These are phyloP conservation scores for Ophiocordyceps camponoti-floridani DNA, from an alignment of 2,329 filamentous ascomycete genomes.

Conservation along the genomic window DNA sequence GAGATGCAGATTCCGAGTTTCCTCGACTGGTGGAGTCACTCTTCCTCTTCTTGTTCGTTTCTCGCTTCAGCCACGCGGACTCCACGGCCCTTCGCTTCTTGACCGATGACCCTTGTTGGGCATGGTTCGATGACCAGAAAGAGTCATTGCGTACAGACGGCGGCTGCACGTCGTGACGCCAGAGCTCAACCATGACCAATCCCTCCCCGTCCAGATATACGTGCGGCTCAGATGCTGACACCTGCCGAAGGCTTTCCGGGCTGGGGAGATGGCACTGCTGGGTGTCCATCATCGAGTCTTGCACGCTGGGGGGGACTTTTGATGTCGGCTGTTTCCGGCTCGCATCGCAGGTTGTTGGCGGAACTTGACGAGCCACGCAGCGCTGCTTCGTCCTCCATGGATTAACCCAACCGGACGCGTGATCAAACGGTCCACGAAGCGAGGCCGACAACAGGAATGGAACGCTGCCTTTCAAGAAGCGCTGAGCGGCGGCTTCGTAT, in stretches of 20 bases:
- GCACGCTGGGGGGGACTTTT: slow-evolving; percentile 2
- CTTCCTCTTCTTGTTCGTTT: slow-evolving; percentile 11
- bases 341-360: neutral
- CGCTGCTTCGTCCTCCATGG: slow-evolving; percentile 11
- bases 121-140: slow-evolving; percentile 6
- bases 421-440: slow-evolving; percentile 43
- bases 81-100: slow-evolving; percentile 9
- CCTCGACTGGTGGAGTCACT: slow-evolving; percentile 3
- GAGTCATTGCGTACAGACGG: slow-evolving; percentile 2
- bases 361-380: neutral
- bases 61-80: slow-evolving; percentile 15
- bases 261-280: slow-evolving; percentile 23
- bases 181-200: slow-evolving; percentile 13
- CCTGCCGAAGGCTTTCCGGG: slow-evolving; percentile 20
- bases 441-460: slow-evolving; percentile 41
- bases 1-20: neutral
- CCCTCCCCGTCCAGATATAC: slow-evolving; percentile 14
- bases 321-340: neutral
- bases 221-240: slow-evolving; percentile 9
- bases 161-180: slow-evolving; percentile 11
- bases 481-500: slow-evolving; percentile 40
- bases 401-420: slow-evolving; percentile 12
- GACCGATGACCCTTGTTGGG: slow-evolving; percentile 3
- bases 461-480: slow-evolving; percentile 36
- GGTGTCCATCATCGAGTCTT: slow-evolving; percentile 3